These are phyloP conservation scores for Cyanodermella asteris DNA, from an alignment of 2,329 filamentous ascomycete genomes.

Conservation along the genomic window DNA sequence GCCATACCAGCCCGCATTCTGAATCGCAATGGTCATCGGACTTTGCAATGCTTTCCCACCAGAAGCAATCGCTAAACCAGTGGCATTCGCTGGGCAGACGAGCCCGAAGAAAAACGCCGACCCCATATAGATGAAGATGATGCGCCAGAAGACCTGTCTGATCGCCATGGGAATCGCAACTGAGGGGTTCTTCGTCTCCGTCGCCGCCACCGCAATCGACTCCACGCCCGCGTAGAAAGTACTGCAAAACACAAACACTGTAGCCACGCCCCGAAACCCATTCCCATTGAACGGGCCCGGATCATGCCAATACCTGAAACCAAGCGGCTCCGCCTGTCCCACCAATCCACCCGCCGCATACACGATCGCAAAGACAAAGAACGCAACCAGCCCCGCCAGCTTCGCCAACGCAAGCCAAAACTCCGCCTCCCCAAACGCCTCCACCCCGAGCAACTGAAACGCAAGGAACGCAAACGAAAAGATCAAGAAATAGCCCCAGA, in stretches of 20 bases:
- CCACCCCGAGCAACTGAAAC: too few relatives aligned
- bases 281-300: constrained; percentile 24
- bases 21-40: constrained; percentile 45
- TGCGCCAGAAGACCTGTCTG: constrained; percentile 30
- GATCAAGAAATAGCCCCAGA: constrained; percentile 25
- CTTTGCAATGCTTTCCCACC: constrained; percentile 25
- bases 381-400: too few relatives aligned
- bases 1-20: constrained; percentile 35
- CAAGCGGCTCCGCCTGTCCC: constrained; percentile 7
- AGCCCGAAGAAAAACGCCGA: constrained; percentile 24
- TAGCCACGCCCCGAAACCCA: constrained; percentile 30
- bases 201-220: constrained; percentile 30
- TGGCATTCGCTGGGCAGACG: constrained; percentile 19
- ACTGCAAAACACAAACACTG: constrained; percentile 32
- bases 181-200: constrained; percentile 29
- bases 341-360: constrained; percentile 33
- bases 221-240: constrained; percentile 36
- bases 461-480: constrained; percentile 25
- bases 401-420: too few relatives aligned
- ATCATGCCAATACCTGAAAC: constrained; percentile 19
- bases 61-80: constrained; percentile 17
- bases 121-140: constrained; percentile 27
- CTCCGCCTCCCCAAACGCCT: too few relatives aligned
- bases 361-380: too few relatives aligned
- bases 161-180: constrained; percentile 26